A percentile compares a stretch with the other conserved stretches of the same genome.
phyloP scores from a whole-genome alignment of 306 rosid genomes.

The Amphicarpaea edgeworthii region DNA sequence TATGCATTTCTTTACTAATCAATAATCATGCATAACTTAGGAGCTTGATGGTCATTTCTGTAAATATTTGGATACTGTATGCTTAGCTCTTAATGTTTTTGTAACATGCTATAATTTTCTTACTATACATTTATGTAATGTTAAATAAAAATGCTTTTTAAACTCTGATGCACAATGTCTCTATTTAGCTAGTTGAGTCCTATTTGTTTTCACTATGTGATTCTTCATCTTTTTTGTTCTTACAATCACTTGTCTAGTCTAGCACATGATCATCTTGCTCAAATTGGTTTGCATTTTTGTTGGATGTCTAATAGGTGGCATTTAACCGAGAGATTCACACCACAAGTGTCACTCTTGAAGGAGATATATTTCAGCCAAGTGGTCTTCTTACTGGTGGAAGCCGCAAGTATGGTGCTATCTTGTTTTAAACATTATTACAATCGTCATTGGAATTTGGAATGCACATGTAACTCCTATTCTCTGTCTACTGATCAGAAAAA shows the following conservation, averaged over 20 bases:
- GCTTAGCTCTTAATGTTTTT: not conserved
- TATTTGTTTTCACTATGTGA: slow-evolving; percentile 22
- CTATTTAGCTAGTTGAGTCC: slow-evolving; percentile 1
- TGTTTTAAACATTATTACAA: slow-evolving; percentile 29
- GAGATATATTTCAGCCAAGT: slow-evolving; percentile 95
- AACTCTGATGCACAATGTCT: slow-evolving; percentile 4
- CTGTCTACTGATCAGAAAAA: slow-evolving; percentile 1
- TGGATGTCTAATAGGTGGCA: slow-evolving; percentile 73
- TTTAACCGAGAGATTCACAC: slow-evolving; percentile 72
- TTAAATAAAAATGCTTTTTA: not conserved
- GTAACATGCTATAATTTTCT: not conserved
- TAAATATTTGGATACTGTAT: slow-evolving; percentile 14
- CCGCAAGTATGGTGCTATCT: slow-evolving; percentile 74
- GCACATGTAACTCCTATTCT: slow-evolving; percentile 33
- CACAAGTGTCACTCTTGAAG: slow-evolving; percentile 97
- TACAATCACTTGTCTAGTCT: slow-evolving; percentile 7
- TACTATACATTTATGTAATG: slow-evolving; percentile 13
- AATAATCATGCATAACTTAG: slow-evolving; percentile 6
- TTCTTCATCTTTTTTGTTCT: slow-evolving; percentile 15
- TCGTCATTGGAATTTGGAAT: slow-evolving; percentile 14
- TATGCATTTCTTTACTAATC: slow-evolving; percentile 26
- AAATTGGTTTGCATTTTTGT: slow-evolving; percentile 26
- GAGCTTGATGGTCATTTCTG: slow-evolving; percentile 6
- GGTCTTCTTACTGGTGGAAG: slow-evolving; percentile 99
- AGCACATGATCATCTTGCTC: slow-evolving; percentile 38